Evolutionary conservation across 768 basidiomycete species (phyloP), one percentile per base, ranked within the genome.

Genomic region (Leucosporidium creatinivorum): DNA sequence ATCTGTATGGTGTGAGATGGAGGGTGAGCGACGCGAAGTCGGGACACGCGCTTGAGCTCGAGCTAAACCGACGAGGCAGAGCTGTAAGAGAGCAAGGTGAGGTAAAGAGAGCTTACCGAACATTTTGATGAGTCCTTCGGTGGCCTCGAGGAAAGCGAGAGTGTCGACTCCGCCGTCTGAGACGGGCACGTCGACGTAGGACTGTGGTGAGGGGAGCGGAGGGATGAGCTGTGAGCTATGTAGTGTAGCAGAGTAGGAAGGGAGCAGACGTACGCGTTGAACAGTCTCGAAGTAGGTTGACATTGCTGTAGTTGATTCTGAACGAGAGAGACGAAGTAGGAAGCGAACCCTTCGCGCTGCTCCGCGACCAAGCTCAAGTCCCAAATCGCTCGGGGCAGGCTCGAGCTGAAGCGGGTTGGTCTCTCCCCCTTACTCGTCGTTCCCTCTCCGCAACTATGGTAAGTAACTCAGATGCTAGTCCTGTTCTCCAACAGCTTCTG

Each of bases 81-180:
- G 51, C 31, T 71, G 65, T 25, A 49, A 66, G 21, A 25, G 51
- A 51, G 39, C 3, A 3, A 44, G 39, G 15, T 12, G 39, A 15
- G 13, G 15, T 3, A 9, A 28, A 12, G 49, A 26, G 47, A 28
- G 54, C 30, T 47, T n/a, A 72, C 94, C 91, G 77, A 99, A 96
- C 74, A 98, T 80, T 65, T 87, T 86, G 67, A 93, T 88, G 56
- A 99, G 83, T 49, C 92, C 94, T 65, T 89, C 83, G 1, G 89
- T 82, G 12, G 94, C 96, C 74, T 94, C 87, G 73, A 93, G 83
- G 81, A 98, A 99, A 58, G 83, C 81, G 55, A 85, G 77, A 21
- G 96, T 98, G 77, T 98, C 87, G 77, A 98, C 85, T 68, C 94
- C 94, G 74, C 83, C 84, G 73, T 91, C 86, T 63, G 87, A 89